Conservation (phyloP, 768 basidiomycete species). For the Tulasnella sp. region DNA sequence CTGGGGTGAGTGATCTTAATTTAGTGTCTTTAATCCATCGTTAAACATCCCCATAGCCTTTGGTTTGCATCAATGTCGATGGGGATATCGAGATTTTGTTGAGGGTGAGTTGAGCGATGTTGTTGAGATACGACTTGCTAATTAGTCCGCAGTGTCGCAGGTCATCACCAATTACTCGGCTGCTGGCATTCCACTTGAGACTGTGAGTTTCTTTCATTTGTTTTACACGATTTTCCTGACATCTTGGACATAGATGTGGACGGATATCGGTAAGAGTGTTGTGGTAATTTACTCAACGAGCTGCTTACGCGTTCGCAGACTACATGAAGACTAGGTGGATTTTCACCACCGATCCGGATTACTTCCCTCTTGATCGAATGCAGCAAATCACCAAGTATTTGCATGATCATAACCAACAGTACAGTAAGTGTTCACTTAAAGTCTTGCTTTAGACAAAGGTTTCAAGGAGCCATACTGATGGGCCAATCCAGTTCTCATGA, state of each 20-base stretch:
- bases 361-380: conserved; percentile 51
- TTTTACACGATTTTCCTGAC: no score
- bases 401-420: conserved; percentile 46
- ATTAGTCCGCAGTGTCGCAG: conserved; percentile 35
- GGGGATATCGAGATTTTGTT: conserved; percentile 38
- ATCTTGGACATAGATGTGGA: no score
- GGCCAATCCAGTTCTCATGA: conserved; percentile 62
- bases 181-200: conserved; percentile 54
- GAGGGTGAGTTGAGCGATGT: background rate
- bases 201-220: no score
- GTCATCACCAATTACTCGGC: conserved; percentile 50
- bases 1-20: conserved; percentile 18
- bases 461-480: no score
- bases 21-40: no score
- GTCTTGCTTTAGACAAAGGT: background rate
- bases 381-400: conserved; percentile 51
- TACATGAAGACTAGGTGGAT: no score
- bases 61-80: conserved; percentile 20
- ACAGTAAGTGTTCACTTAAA: conserved; percentile 38
- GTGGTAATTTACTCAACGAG: no score
- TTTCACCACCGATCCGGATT: conserved; percentile 54
- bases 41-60: background rate
- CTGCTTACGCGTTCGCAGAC: no score
- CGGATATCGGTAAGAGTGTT: conserved; percentile 25
- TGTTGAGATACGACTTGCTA: conserved; percentile 24